Base-by-base conservation (phyloP, 2,329 filamentous ascomycete species). In the Trichoderma harzianum region DNA sequence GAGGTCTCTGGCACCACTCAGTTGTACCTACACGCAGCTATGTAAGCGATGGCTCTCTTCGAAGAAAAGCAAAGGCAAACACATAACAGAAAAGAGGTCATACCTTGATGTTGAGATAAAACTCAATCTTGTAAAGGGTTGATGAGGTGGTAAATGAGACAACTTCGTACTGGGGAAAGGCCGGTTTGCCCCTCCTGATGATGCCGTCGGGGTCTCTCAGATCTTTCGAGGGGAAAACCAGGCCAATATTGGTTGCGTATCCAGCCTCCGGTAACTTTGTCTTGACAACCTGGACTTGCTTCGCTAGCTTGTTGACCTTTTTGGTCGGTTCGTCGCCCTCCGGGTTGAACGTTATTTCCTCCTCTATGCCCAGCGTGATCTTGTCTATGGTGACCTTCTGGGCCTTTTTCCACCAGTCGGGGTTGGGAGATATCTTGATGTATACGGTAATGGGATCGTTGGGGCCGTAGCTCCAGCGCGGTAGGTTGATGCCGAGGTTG, bases 271-370 rank as follows among this genome's bases (percentile, higher is more conserved):
- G 94, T 83, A 99, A 86, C 81, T 92, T 97, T 68, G 93, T 89
- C 65, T 93, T 92, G 34, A 99, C 91, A 1, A 86, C 84, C 78
- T 98, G 93, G 1, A 91, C 91, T 76, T 95, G 92, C 80, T 94
- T 96, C 30, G 93, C 91, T 75, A 99, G 85, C 71, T 91, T 92
- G 82, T 97, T 98, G 76, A 94, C 86, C 81, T 97, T 98, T 75
- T 93, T 93, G 36, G 93, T 93, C 32, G 95, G 94, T 79, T 98
- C 96, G 78, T 98, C 96, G 63, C 96, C 96, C 82, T 98, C 95
- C 34, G 96, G 96, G 76, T 99, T 98, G 83, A 93, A 99, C n/a
- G 96, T 97, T 72, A 98, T 97, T 80, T 98, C 95, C 82, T 99
- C 96, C 79, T 98, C 96, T 76, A 99, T 97, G 14, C 90, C 90